Base-by-base conservation (phyloP, 306 rosid species). In the Pyrus pyrifolia region DNA sequence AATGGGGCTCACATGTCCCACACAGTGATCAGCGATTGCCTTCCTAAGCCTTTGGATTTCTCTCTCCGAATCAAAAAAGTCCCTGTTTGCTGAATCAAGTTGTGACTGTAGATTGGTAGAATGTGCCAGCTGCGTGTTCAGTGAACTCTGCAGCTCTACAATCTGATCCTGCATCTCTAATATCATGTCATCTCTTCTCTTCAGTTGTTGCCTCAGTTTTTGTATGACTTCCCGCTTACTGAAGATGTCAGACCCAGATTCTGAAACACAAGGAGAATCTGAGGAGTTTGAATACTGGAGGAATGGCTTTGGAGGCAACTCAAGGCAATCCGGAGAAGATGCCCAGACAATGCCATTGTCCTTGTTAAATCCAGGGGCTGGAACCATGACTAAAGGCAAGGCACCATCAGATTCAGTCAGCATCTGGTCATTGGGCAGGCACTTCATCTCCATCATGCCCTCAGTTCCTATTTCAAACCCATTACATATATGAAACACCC, bases 151-250 rank as follows among this genome's bases (percentile, higher is more conserved):
- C 85, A 95, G 73, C 76, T 89, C 96, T 69, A 84, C 88, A 72
- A 94, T 90, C 88, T 91, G 98, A 82, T 94, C 97, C 86, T 94
- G 97, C 98, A 94, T 94, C 86, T 94, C 98, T 63, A 95, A 72
- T 76, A 95, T 85, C 98, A 95, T 95, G 10, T 92, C 97, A 70
- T 95, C 98, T 81, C 98, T 89, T 79, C 96, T 86, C 91, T 92
- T 92, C 83, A 95, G 66, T 68, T 95, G 98, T 71, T 92, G 98
- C 82, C 98, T 89, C 80, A 95, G 84, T 85, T 95, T 95, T 78
- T 90, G 96, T 60, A 95, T 92, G 65, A 92, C 98, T 79, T 95
- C 98, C 40, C 98, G 89, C 87, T 92, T 95, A 67, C 91, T 90
- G 77, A 90, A 95, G 81, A 92, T 86, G 73, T 95, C 98, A 59